Percentiles rank a stretch among this genome's conserved stretches.
These are phyloP conservation scores for Alternaria triticimaculans DNA, from an alignment of 2,329 filamentous ascomycete genomes.

Conservation along the genomic window DNA sequence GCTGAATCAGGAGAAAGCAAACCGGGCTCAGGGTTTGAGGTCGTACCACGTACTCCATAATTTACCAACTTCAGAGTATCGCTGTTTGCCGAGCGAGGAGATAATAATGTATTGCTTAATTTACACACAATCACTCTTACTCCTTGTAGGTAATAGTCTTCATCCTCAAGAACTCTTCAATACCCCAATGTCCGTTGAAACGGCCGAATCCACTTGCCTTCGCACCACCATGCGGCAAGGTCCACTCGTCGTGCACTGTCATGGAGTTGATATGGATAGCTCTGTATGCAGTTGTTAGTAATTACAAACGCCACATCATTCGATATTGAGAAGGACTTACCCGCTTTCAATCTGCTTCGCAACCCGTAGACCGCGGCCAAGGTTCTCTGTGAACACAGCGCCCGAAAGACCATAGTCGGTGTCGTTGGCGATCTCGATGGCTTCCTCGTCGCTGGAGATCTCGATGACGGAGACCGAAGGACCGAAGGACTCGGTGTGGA, in stretches of 20 bases:
- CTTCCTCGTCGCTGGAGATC: constrained; percentile 73
- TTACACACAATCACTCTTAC: constrained; percentile 8
- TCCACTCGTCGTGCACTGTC: constrained; percentile 58
- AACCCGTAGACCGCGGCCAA: constrained; percentile 56
- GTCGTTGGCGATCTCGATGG: constrained; percentile 76
- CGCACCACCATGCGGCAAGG: constrained; percentile 57
- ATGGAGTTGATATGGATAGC: constrained; percentile 61
- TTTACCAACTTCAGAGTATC: not conserved
- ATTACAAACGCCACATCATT: not conserved
- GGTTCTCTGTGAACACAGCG: constrained; percentile 74
- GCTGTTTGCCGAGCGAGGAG: too few species aligned
- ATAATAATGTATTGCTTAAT: too few species aligned
- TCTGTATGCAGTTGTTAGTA: constrained; percentile 19
- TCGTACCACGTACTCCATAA: not conserved
- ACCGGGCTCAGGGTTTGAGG: not conserved
- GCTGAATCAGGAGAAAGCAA: not conserved
- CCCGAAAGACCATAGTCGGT: constrained; percentile 78
- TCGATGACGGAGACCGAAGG: constrained; percentile 73
- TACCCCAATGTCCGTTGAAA: constrained; percentile 54
- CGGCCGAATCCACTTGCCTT: constrained; percentile 59
- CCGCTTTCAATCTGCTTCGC: constrained; percentile 64
- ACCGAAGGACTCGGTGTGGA: constrained; percentile 77
- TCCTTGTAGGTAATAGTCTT: constrained; percentile 53
- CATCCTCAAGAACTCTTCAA: constrained; percentile 55
- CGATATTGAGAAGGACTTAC: constrained; percentile 29